These are phyloP conservation scores for Cadophora luteo-olivacea DNA, from an alignment of 2,329 filamentous ascomycete species.

Conservation along the genomic window DNA sequence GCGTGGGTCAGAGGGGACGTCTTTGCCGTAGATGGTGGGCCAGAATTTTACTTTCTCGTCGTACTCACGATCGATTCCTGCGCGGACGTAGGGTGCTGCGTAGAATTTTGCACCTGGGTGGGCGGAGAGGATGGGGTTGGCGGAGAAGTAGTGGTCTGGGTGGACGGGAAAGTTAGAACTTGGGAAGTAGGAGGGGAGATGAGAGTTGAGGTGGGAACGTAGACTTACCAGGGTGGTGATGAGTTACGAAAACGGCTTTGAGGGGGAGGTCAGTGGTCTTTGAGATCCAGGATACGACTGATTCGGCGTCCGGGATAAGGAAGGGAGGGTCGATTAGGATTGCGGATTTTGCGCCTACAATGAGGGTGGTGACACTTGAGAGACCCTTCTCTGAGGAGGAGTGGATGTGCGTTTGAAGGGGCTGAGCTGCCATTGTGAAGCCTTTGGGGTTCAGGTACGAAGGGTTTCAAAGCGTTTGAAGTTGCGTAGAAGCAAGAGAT, in stretches of 20 bases:
- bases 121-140: conserved; percentile 17
- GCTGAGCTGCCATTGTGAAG: neutral
- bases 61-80: conserved; percentile 18
- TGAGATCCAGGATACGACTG: conserved; percentile 19
- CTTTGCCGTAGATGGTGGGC: conserved; percentile 10
- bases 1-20: neutral
- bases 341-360: conserved; percentile 16
- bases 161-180: too few species aligned
- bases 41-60: conserved; percentile 23
- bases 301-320: conserved; percentile 12
- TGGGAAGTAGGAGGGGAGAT: too few species aligned
- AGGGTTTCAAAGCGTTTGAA: neutral
- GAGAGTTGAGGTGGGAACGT: too few species aligned
- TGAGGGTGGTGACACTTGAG: conserved; percentile 19
- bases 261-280: conserved; percentile 12
- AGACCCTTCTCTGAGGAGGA: conserved; percentile 13
- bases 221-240: conserved; percentile 17
- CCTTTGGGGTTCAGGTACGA: neutral
- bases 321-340: conserved; percentile 15
- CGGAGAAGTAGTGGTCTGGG: conserved; percentile 21
- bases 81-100: conserved; percentile 19
- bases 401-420: conserved; percentile 14
- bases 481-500: neutral
- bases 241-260: conserved; percentile 19
- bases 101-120: conserved; percentile 15